Evolutionary conservation across 2,329 filamentous ascomycete species (phyloP).

Genomic region (Phoma herbarum): DNA sequence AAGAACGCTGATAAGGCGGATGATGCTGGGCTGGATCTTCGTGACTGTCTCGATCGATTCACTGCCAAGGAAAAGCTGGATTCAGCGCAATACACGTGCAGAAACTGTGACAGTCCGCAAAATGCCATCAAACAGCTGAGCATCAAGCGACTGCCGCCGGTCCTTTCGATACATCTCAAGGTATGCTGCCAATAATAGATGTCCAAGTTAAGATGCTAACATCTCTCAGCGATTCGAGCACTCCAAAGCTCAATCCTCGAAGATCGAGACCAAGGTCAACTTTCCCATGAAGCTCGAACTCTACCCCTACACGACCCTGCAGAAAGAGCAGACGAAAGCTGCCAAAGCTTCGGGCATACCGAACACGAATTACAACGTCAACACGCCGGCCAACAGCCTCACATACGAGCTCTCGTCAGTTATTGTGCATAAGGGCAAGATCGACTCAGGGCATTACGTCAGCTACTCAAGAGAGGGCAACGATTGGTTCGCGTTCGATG

Average conservation of each 20-base stretch:
- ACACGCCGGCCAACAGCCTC: conserved; percentile 61
- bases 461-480: conserved; percentile 86
- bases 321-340: conserved; percentile 42
- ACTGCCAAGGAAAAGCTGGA: conserved; percentile 79
- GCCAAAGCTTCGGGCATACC: conserved; percentile 50
- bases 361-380: conserved; percentile 44
- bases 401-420: conserved; percentile 89
- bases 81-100: conserved; percentile 84
- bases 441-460: conserved; percentile 91
- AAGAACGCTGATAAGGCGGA: conserved; percentile 54
- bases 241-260: conserved; percentile 76
- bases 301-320: conserved; percentile 83
- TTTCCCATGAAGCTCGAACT: conserved; percentile 91
- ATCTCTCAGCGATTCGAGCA: conserved; percentile 74
- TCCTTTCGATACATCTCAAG: conserved; percentile 92
- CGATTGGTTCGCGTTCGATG: conserved; percentile 95
- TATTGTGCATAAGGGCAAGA: conserved; percentile 90
- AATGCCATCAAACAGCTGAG: conserved; percentile 85
- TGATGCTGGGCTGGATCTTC: conserved; percentile 52
- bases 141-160: conserved; percentile 85
- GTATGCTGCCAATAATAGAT: conserved; percentile 55
- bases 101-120: conserved; percentile 76
- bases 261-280: conserved; percentile 85
- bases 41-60: conserved; percentile 82
- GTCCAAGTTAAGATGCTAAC: conserved; percentile 21